A percentile compares a stretch with the other conserved stretches of the same genome.
These are phyloP conservation scores for Canavalia ensiformis DNA, from an alignment of 306 rosid genomes.

Conservation along the genomic window DNA sequence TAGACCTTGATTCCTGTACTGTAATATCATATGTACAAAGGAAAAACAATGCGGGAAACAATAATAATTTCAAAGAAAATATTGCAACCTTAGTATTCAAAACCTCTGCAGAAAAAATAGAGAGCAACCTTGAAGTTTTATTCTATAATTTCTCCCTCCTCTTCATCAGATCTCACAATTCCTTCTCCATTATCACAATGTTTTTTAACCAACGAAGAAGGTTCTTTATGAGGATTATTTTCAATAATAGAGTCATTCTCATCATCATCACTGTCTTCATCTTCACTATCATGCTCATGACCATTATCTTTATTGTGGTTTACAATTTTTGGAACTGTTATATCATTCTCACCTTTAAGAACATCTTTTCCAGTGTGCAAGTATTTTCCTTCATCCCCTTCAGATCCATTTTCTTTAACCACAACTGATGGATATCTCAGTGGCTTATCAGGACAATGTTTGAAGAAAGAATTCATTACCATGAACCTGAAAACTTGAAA, in stretches of 20 bases:
- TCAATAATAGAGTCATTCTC: slow-evolving; percentile 14
- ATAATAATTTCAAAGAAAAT: slow-evolving; percentile 11
- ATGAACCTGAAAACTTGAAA: slow-evolving; percentile 89
- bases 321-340: slow-evolving; percentile 37
- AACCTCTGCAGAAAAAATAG: slow-evolving; percentile 34
- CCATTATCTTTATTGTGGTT: slow-evolving; percentile 1
- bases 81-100: slow-evolving; percentile 17
- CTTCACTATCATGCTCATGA: slow-evolving; percentile 30
- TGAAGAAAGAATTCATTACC: slow-evolving; percentile 79
- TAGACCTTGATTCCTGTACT: neutral
- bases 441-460: slow-evolving; percentile 68
- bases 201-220: slow-evolving; percentile 17
- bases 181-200: slow-evolving; percentile 44
- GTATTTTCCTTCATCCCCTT: slow-evolving; percentile 40
- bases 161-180: slow-evolving; percentile 57
- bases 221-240: neutral
- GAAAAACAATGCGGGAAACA: neutral
- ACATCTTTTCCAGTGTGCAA: slow-evolving; percentile 39
- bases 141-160: slow-evolving; percentile 83
- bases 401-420: slow-evolving; percentile 56
- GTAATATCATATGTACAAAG: neutral
- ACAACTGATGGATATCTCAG: slow-evolving; percentile 66
- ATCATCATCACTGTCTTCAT: slow-evolving; percentile 29
- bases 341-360: slow-evolving; percentile 21
- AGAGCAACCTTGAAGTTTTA: slow-evolving; percentile 36